A percentile compares a stretch with the other conserved stretches of the same genome.
Evolutionary conservation across 148 eudicot species (phyloP).

Genomic region (Fagopyrum esculentum): DNA sequence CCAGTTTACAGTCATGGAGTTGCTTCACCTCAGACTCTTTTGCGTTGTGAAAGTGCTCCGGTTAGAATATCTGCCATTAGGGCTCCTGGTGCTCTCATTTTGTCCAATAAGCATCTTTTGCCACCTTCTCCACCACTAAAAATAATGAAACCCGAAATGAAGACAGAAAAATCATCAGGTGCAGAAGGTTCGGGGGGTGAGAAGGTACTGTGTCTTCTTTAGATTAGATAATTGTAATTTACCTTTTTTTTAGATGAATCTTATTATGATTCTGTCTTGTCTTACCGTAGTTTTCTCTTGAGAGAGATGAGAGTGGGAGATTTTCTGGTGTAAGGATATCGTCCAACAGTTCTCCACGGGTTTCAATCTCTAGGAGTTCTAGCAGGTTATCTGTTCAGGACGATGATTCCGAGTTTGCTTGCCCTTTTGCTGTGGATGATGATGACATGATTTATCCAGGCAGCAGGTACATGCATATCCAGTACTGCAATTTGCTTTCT

Average conservation of each 20-base stretch:
- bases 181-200: constrained; percentile 38
- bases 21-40: constrained; percentile 32
- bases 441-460: constrained; percentile 50
- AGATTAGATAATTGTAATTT: background rate
- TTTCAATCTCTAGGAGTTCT: constrained; percentile 70
- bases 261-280: constrained; percentile 14
- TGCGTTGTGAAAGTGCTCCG: constrained; percentile 82
- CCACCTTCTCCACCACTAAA: constrained; percentile 62
- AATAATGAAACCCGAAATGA: constrained; percentile 35
- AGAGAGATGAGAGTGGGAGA: constrained; percentile 59
- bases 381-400: constrained; percentile 66
- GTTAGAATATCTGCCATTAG: constrained; percentile 51
- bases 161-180: constrained; percentile 30
- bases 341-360: constrained; percentile 51
- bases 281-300: constrained; percentile 39
- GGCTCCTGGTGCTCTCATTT: constrained; percentile 23
- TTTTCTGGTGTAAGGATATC: constrained; percentile 40
- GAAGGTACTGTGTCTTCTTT: constrained; percentile 39
- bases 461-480: constrained; percentile 48
- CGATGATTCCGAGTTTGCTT: constrained; percentile 74
- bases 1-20: constrained; percentile 32
- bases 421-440: constrained; percentile 78
- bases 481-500: background rate
- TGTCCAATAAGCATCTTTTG: constrained; percentile 30
- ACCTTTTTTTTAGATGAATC: background rate